These are phyloP conservation scores for Lumnitzera racemosa DNA, from an alignment of 345 rosid genomes.

Conservation along the genomic window DNA sequence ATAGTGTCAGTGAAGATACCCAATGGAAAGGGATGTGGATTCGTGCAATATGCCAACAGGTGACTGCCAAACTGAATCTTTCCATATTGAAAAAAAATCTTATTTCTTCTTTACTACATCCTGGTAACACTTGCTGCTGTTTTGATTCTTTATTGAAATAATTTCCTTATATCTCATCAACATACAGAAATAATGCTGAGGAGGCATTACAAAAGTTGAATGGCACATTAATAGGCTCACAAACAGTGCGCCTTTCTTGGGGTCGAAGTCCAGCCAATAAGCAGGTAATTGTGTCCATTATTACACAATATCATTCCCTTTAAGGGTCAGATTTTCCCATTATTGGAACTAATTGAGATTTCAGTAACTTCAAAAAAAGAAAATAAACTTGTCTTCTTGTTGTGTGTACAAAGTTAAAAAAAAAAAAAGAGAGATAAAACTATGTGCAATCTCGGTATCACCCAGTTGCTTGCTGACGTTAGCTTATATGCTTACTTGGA, in stretches of 20 bases:
- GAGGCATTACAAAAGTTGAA: slow-evolving; percentile 46
- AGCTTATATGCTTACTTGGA: no score
- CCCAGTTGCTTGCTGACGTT: no score
- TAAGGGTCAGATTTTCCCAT: no score
- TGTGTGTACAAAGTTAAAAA: no score
- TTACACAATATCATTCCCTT: not conserved
- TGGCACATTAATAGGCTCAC: slow-evolving; percentile 16
- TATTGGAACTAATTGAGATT: no score
- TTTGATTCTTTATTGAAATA: not conserved
- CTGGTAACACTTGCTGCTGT: not conserved
- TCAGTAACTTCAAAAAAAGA: no score
- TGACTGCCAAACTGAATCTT: slow-evolving; percentile 8
- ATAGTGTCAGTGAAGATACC: slow-evolving; percentile 90
- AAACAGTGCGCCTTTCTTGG: slow-evolving; percentile 24
- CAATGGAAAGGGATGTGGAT: slow-evolving; percentile 84
- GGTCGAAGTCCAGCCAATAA: slow-evolving; percentile 20
- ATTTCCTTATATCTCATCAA: slow-evolving; percentile 5
- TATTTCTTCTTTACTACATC: slow-evolving; percentile 1
- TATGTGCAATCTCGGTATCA: no score
- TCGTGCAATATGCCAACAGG: slow-evolving; percentile 89
- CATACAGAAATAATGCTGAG: slow-evolving; percentile 66
- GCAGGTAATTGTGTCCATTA: slow-evolving; percentile 8
- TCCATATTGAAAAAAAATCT: not conserved
- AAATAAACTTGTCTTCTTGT: no score
- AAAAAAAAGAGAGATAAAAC: no score